Conservation (phyloP, 2,329 filamentous ascomycete species). For the Diplocarpon rosae region DNA sequence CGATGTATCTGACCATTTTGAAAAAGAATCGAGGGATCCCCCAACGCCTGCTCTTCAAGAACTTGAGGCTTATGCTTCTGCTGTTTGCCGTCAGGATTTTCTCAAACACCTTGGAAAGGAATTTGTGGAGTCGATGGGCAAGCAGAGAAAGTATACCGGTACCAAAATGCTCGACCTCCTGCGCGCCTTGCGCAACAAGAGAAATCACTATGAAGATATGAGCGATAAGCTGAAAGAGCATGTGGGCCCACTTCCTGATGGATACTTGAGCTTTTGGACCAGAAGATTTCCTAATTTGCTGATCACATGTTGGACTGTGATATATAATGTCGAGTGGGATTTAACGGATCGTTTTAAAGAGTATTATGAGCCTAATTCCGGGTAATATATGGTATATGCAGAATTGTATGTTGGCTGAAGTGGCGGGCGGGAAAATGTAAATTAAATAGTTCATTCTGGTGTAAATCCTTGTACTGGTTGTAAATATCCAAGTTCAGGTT, state of each 20-base stretch:
- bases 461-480: too few species aligned
- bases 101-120: constrained; percentile 62
- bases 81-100: constrained; percentile 62
- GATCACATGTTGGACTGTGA: constrained; percentile 53
- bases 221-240: constrained; percentile 61
- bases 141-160: constrained; percentile 91
- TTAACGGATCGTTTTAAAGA: constrained; percentile 49
- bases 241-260: constrained; percentile 52
- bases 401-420: too few species aligned
- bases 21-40: constrained; percentile 79
- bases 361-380: constrained; percentile 46
- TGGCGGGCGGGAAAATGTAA: too few species aligned
- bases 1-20: constrained; percentile 92
- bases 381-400: constrained; percentile 1
- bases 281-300: constrained; percentile 54
- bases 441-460: too few species aligned
- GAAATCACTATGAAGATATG: constrained; percentile 97
- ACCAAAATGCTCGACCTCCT: constrained; percentile 74
- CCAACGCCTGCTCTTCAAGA: constrained; percentile 56
- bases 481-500: too few species aligned
- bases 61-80: constrained; percentile 42
- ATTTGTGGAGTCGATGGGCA: constrained; percentile 83
- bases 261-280: constrained; percentile 60
- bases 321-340: constrained; percentile 44
- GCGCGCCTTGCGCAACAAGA: constrained; percentile 86